phyloP scores from a whole-genome alignment of 768 basidiomycete species.

The Hortiboletus campestris region DNA sequence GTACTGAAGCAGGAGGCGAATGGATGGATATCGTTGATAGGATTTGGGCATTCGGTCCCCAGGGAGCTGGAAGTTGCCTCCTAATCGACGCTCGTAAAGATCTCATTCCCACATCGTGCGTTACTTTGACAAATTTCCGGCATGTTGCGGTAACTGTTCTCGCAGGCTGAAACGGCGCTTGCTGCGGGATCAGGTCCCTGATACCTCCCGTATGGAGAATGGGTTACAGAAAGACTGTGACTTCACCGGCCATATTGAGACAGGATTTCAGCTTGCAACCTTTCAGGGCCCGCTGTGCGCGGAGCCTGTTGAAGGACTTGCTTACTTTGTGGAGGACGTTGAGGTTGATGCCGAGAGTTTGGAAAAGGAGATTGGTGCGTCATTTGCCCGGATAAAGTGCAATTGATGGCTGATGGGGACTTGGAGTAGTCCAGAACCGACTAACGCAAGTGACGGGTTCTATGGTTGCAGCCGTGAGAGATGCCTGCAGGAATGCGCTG shows the following conservation, averaged over 20 bases:
- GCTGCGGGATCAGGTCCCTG: slow-evolving; percentile 35
- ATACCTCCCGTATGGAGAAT: slow-evolving; percentile 32
- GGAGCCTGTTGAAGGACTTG: slow-evolving; percentile 92
- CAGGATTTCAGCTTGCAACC: slow-evolving; percentile 92
- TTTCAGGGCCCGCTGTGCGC: slow-evolving; percentile 94
- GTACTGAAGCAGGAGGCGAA: slow-evolving; percentile 66
- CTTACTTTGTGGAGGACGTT: slow-evolving; percentile 82
- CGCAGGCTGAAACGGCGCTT: slow-evolving; percentile 53
- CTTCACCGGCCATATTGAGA: slow-evolving; percentile 83
- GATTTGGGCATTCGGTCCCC: slow-evolving; percentile 93
- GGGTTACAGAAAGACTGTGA: slow-evolving; percentile 42
- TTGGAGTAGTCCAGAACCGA: slow-evolving; percentile 63
- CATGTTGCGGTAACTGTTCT: slow-evolving; percentile 4
- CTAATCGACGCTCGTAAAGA: slow-evolving; percentile 70
- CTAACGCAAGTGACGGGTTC: slow-evolving; percentile 88
- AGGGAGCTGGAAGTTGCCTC: slow-evolving; percentile 80
- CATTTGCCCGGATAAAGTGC: slow-evolving; percentile 1
- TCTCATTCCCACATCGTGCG: slow-evolving; percentile 53
- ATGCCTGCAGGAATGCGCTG: slow-evolving; percentile 85
- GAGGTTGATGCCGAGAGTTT: slow-evolving; percentile 58
- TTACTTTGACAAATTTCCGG: slow-evolving; percentile 17
- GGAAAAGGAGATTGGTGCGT: slow-evolving; percentile 65
- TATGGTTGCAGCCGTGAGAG: slow-evolving; percentile 82
- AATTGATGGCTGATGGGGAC: slow-evolving; percentile 11
- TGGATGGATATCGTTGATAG: slow-evolving; percentile 72